Evolutionary conservation across 305 asterid genomes (phyloP).

Genomic region (Petunia hybrid): DNA sequence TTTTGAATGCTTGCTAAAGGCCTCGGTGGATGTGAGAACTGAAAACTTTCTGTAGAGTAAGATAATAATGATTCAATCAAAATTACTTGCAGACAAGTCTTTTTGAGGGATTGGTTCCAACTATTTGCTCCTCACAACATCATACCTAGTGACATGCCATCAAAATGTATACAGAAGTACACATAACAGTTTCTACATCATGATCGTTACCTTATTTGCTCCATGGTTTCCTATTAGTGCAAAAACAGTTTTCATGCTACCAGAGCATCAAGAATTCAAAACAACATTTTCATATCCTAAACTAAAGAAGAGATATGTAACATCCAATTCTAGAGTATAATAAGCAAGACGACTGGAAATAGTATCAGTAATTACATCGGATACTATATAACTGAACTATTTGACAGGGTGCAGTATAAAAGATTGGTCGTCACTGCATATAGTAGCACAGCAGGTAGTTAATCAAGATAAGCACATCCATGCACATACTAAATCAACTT

Average conservation of each 20-base stretch:
- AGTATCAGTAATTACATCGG: neutral
- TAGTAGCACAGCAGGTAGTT: neutral
- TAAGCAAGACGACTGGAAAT: neutral
- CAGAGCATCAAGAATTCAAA: neutral
- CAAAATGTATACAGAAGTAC: neutral
- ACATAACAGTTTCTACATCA: neutral
- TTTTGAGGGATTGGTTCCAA: neutral
- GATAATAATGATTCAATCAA: neutral
- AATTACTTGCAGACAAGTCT: neutral
- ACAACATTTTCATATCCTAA: neutral
- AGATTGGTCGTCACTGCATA: neutral
- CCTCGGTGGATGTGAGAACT: neutral
- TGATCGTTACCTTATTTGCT: neutral
- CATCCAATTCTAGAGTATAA: neutral
- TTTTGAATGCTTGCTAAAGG: slow-evolving; percentile 8
- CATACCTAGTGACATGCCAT: neutral
- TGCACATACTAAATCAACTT: neutral
- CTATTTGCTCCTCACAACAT: neutral
- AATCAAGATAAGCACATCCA: neutral
- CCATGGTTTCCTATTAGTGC: neutral
- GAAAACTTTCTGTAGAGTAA: neutral
- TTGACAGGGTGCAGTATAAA: neutral
- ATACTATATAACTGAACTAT: neutral
- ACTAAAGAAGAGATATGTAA: neutral
- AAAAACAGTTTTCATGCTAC: neutral